Base-by-base conservation (phyloP, 768 basidiomycete species). In the Cystofilobasidium ferigula region DNA sequence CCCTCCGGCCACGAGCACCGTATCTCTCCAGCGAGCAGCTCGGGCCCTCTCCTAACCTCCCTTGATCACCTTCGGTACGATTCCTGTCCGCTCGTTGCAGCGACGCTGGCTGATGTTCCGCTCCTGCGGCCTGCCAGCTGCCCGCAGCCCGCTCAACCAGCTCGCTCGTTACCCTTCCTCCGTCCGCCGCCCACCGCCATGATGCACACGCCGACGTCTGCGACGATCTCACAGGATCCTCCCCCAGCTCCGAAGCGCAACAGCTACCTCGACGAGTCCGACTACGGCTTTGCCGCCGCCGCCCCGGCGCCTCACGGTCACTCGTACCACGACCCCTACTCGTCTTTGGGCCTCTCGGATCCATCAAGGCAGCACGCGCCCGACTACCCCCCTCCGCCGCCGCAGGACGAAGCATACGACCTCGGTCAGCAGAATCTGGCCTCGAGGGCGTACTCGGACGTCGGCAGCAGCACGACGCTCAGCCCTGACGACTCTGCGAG, bases 221-320 rank as follows among this genome's bases (percentile, higher is more conserved):
- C 40, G 13, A 3, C 40, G 40, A 12, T 14, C 40, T 18, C 40
- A 18, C 4, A 6, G 7, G 13, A 42, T 18, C 14, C 40, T 18
- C 16, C 20, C 7, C 40, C 36, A 38, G 14, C 36, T 14, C 36
- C 40, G 7, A 40, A 58, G 6, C 57, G 57, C 34, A 43, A 54
- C 35, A 61, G 59, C 3, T 66, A 66, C 45, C 51, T 66, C 6
- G 51, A 66, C 12, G 64, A 66, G 10, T 40, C 64, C 1, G 64
- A 61, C 58, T 61, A 48, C 22, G 64, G 64, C 51, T 66, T 66
- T 35, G 38, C 45, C 64, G 14, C 26, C 48, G 28, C 43, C 57
- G 2, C 38, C 62, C 22, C 36, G 51, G 10, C 38, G 28, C 22
- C 40, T 51, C 2, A 57, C 62, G 30, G 34, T 58, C 57, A 40